phyloP scores from a whole-genome alignment of 768 basidiomycete species.

The Suillus subaureus region DNA sequence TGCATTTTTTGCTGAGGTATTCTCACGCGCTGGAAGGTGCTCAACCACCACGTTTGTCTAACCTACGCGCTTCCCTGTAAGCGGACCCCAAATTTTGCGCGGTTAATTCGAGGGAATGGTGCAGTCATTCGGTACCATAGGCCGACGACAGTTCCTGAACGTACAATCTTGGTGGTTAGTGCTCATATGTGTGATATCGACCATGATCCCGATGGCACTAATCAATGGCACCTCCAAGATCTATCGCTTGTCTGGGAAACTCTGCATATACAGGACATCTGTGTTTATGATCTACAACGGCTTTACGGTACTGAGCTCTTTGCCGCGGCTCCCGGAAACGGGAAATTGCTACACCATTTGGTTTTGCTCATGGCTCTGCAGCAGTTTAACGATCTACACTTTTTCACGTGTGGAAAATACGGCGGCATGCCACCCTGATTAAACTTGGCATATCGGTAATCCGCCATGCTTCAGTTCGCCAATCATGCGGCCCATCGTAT shows the following conservation, averaged over 20 bases:
- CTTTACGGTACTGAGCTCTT: not conserved
- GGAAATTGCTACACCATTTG: not conserved
- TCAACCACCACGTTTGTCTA: not conserved
- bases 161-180: not conserved
- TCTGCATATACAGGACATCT: not conserved
- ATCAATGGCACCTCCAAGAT: not conserved
- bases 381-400: not conserved
- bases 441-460: not conserved
- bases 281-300: not conserved
- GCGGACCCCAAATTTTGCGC: not conserved
- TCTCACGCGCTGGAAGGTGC: not conserved
- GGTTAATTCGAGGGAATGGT: not conserved
- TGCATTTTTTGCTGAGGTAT: not conserved
- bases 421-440: not conserved
- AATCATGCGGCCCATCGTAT: not conserved
- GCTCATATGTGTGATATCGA: not conserved
- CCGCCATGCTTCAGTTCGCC: not conserved
- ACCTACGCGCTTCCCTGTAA: not conserved
- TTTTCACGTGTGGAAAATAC: not conserved
- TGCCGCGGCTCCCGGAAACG: not conserved
- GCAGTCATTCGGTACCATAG: not conserved
- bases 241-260: not conserved
- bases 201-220: not conserved
- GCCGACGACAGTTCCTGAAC: not conserved
- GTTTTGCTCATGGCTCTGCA: not conserved